Percentiles rank a stretch among this genome's conserved stretches.
These are phyloP conservation scores for Hypoxylon intermedium DNA, from an alignment of 495 filamentous ascomycete species.

Conservation along the genomic window DNA sequence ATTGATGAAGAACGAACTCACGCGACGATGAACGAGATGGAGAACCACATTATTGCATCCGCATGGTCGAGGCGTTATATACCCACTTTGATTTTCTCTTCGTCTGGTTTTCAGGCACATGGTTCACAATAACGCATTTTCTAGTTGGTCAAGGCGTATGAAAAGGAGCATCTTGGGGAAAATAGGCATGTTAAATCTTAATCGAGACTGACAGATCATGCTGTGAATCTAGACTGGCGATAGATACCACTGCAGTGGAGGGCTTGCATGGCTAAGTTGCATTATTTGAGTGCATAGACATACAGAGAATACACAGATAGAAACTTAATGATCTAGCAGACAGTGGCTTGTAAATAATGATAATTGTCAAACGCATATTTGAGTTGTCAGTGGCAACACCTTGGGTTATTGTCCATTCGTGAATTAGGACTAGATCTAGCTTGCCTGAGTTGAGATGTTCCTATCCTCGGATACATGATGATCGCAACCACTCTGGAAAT, in stretches of 20 bases:
- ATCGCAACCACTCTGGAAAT: no score
- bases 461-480: no score
- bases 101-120: slow-evolving; percentile 7
- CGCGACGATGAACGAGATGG: slow-evolving; percentile 23
- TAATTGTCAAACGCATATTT: no score
- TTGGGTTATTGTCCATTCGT: no score
- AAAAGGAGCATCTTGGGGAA: slow-evolving; percentile 3
- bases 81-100: slow-evolving; percentile 40
- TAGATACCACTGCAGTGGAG: slow-evolving; percentile 30
- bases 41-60: slow-evolving; percentile 33
- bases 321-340: slow-evolving; percentile 19
- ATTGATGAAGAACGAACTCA: slow-evolving; percentile 30
- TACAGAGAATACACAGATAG: slow-evolving; percentile 26
- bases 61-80: slow-evolving; percentile 40
- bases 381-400: no score
- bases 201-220: slow-evolving; percentile 17
- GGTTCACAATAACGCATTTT: not conserved
- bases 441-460: no score
- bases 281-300: slow-evolving; percentile 8
- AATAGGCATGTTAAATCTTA: not conserved
- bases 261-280: slow-evolving; percentile 13
- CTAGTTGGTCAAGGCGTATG: slow-evolving; percentile 1
- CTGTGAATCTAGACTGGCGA: slow-evolving; percentile 14
- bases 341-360: slow-evolving; percentile 10
- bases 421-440: no score